phyloP scores from a whole-genome alignment of 192 early-diverging fungal species.

The Entophlyctis helioformis region DNA sequence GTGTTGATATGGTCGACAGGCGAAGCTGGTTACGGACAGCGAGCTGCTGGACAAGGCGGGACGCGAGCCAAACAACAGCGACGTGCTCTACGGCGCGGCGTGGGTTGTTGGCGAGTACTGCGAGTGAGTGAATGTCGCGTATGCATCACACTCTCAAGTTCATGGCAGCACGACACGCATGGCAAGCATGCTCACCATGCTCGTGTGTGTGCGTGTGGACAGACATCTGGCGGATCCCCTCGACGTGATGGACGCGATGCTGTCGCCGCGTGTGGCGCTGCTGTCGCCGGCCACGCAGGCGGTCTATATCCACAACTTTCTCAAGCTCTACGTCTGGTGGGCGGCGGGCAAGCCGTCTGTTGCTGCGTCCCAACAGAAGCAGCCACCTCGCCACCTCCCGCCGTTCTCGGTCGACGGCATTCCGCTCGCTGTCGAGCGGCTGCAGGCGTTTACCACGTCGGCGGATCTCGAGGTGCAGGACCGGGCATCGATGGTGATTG shows the following conservation, averaged over 20 bases:
- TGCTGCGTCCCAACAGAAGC: constrained; percentile 15
- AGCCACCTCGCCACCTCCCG: no score
- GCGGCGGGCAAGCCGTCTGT: no score
- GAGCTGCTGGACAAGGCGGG: constrained; percentile 44
- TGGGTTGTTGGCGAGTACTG: constrained; percentile 90
- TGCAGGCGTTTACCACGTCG: constrained; percentile 11
- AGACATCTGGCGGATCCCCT: constrained; percentile 6
- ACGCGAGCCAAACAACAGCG: constrained; percentile 49
- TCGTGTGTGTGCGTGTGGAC: constrained; percentile 1
- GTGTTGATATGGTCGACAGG: constrained; percentile 20
- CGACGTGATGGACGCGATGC: constrained; percentile 19
- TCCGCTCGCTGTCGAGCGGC: constrained; percentile 4
- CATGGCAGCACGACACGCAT: no score
- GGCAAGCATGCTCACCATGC: constrained; percentile 10
- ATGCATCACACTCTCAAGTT: constrained; percentile 9
- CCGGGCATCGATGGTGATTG: constrained; percentile 21
- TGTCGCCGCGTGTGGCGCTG: constrained; percentile 27
- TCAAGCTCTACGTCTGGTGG: constrained; percentile 60
- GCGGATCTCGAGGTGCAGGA: constrained; percentile 73
- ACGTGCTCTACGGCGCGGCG: constrained; percentile 74
- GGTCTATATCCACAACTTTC: constrained; percentile 56
- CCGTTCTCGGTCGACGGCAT: constrained; percentile 14
- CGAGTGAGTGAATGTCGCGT: constrained; percentile 7
- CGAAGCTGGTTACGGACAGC: constrained; percentile 54
- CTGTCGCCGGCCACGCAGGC: constrained; percentile 50